Evolutionary conservation across 345 rosid species (phyloP).

Genomic region (Syzygium oleosum): DNA sequence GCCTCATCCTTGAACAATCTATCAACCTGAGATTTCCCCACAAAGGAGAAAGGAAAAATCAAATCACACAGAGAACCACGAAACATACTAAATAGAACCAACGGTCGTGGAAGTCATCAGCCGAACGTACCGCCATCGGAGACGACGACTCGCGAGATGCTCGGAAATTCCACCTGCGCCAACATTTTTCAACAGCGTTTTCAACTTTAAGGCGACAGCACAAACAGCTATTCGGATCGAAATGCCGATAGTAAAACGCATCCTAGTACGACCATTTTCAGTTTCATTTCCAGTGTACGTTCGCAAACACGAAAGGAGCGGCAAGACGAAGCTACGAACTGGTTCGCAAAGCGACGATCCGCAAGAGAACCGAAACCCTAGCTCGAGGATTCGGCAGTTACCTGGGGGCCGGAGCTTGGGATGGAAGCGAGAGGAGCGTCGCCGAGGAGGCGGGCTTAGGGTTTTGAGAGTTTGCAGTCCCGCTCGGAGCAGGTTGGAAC

Average conservation of each 20-base stretch:
- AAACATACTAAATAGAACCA: not conserved
- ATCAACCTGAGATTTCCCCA: conserved; percentile 40
- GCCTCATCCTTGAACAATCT: conserved; percentile 86
- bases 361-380: not conserved
- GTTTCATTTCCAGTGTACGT: not conserved
- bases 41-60: not conserved
- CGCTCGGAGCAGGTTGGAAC: not conserved
- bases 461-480: not conserved
- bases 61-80: not conserved
- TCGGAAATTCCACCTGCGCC: not conserved
- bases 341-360: not conserved
- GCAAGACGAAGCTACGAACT: not conserved
- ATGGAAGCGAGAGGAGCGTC: not conserved
- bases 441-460: not conserved
- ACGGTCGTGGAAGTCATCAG: not conserved
- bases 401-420: not conserved
- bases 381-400: not conserved
- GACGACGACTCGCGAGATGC: not conserved
- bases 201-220: not conserved
- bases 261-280: not conserved
- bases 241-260: not conserved
- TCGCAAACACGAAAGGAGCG: not conserved
- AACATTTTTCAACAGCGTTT: not conserved
- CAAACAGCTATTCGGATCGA: not conserved
- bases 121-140: conserved; percentile 5